These are phyloP conservation scores for Tuber melanosporum DNA, from an alignment of 495 filamentous ascomycete genomes.

Conservation along the genomic window DNA sequence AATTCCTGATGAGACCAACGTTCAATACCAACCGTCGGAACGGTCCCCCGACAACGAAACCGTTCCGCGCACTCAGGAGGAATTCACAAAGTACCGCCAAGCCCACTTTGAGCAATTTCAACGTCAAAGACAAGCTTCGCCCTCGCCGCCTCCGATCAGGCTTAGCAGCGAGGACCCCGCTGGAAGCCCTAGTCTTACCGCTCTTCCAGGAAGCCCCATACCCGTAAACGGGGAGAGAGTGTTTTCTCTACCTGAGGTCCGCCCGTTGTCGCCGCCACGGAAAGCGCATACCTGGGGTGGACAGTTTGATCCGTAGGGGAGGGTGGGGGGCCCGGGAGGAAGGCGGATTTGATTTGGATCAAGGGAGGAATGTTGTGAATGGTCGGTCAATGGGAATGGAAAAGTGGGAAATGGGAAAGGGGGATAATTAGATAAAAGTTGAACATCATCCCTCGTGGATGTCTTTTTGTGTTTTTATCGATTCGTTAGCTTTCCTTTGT, in stretches of 20 bases:
- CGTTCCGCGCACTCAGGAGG: conserved; percentile 1
- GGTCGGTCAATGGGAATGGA: not conserved
- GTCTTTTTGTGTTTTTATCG: not conserved
- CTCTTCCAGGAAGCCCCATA: not conserved
- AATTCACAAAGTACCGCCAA: not conserved
- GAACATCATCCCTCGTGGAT: not conserved
- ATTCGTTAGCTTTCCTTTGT: not conserved
- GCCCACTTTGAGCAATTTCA: conserved; percentile 3
- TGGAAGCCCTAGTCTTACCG: not conserved
- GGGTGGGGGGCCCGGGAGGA: not conserved
- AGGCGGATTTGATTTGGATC: not conserved
- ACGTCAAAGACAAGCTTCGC: not conserved
- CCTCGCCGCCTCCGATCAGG: not conserved
- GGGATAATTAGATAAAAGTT: not conserved
- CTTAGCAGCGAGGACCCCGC: not conserved
- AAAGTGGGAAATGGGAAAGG: not conserved
- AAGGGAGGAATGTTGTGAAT: not conserved
- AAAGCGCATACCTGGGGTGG: not conserved
- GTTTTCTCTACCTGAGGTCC: not conserved
- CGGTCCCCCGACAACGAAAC: not conserved
- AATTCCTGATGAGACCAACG: not conserved
- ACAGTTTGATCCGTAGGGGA: not conserved
- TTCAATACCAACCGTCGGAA: not conserved
- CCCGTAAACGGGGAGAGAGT: not conserved
- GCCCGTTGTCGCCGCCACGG: not conserved